Percentiles rank a stretch among this genome's conserved stretches.
Evolutionary conservation across 768 basidiomycete genomes (phyloP).

Genomic region (Mycena pura): DNA sequence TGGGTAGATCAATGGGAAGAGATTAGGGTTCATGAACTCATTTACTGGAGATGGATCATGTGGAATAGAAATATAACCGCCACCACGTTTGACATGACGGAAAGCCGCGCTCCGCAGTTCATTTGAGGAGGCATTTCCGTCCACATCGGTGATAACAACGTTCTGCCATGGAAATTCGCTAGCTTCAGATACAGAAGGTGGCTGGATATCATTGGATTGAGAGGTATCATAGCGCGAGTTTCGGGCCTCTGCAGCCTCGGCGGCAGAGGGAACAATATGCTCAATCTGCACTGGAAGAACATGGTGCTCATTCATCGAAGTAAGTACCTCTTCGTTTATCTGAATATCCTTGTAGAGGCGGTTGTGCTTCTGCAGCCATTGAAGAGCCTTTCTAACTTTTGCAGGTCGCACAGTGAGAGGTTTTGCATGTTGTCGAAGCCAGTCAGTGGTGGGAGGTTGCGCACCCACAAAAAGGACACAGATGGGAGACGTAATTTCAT

Average conservation of each 20-base stretch:
- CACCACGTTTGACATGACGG: constrained; percentile 27
- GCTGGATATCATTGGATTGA: neutral
- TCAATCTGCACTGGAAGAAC: neutral
- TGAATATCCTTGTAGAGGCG: neutral
- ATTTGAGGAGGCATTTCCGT: constrained; percentile 19
- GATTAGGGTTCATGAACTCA: too few species aligned
- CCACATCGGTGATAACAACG: constrained; percentile 28
- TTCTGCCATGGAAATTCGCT: neutral
- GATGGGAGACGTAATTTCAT: neutral
- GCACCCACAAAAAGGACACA: neutral
- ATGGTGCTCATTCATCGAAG: neutral
- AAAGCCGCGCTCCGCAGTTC: constrained; percentile 30
- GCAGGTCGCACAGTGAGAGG: neutral
- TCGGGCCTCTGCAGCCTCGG: neutral
- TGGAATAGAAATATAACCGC: constrained; percentile 20
- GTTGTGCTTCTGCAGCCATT: neutral
- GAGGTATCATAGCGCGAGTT: neutral
- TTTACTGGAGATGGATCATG: too few species aligned
- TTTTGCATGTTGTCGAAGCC: too few species aligned
- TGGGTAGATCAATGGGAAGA: too few species aligned
- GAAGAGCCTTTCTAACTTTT: neutral
- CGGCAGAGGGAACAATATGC: neutral
- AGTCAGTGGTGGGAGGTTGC: neutral
- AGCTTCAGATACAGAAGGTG: neutral
- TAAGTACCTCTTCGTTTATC: neutral